phyloP scores from a whole-genome alignment of 1,139 yeast species.

The Geotrichum aggregatum region DNA sequence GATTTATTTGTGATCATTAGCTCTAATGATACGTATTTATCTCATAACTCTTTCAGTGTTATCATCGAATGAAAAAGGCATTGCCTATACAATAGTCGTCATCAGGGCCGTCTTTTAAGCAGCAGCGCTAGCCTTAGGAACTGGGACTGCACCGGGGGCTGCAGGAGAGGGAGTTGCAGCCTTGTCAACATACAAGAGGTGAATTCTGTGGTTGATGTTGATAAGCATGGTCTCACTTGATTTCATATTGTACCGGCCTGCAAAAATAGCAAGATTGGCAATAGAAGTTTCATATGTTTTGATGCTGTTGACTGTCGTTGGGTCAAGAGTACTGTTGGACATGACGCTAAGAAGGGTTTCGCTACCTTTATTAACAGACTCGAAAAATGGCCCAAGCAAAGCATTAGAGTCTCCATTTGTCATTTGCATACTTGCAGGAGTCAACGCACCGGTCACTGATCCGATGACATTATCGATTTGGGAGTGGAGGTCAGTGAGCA shows the following conservation, averaged over 20 bases:
- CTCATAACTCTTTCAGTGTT: too few relatives aligned
- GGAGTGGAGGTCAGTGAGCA: slow-evolving; percentile 36
- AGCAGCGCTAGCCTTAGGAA: too few relatives aligned
- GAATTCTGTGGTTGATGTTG: slow-evolving; percentile 17
- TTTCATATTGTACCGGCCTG: slow-evolving; percentile 11
- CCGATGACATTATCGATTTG: slow-evolving; percentile 36
- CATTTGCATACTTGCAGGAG: slow-evolving; percentile 31
- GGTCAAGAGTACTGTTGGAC: slow-evolving; percentile 23
- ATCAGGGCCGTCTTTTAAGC: too few relatives aligned
- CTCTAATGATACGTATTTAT: too few relatives aligned
- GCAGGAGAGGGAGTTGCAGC: background rate
- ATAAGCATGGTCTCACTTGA: slow-evolving; percentile 16
- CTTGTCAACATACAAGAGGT: slow-evolving; percentile 6
- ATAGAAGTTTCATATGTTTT: slow-evolving; percentile 23
- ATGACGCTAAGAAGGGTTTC: slow-evolving; percentile 33
- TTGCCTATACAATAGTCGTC: too few relatives aligned
- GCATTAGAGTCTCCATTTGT: slow-evolving; percentile 28
- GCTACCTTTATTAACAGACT: slow-evolving; percentile 36
- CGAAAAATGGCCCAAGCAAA: slow-evolving; percentile 33
- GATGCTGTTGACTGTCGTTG: slow-evolving; percentile 8
- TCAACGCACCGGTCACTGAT: slow-evolving; percentile 26
- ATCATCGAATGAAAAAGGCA: too few relatives aligned
- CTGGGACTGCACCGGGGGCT: background rate
- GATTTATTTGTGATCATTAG: too few relatives aligned
- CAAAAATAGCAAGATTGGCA: slow-evolving; percentile 16